A percentile compares a stretch with the other conserved stretches of the same genome.
Evolutionary conservation across 106 monocot genomes (phyloP).

Genomic region (Triglochin maritima): DNA sequence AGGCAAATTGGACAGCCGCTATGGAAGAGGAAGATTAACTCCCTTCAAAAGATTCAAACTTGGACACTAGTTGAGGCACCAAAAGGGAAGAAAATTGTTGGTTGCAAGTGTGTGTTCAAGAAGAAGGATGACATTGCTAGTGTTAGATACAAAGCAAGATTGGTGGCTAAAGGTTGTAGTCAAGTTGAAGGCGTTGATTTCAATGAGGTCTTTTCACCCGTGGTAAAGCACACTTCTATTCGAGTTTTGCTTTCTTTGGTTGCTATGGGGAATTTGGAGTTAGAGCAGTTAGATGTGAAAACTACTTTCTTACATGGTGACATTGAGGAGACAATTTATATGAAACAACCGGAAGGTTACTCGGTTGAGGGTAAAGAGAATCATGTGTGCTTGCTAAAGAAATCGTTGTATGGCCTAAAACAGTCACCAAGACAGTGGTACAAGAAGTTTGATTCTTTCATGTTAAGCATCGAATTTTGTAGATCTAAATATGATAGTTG

Average conservation of each 20-base stretch:
- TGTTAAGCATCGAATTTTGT: no score
- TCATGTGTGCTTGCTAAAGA: no score
- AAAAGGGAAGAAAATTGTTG: not conserved
- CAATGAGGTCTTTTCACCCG: not conserved
- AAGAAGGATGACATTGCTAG: not conserved
- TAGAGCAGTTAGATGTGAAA: slow-evolving; percentile 4
- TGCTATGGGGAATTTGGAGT: not conserved
- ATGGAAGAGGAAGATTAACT: not conserved
- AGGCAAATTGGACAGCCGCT: not conserved
- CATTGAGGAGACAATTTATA: no score
- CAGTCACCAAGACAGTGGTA: no score
- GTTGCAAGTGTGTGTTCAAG: slow-evolving; percentile 2
- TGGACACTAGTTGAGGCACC: not conserved
- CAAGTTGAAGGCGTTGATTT: not conserved
- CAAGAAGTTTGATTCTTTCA: no score
- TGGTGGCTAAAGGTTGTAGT: slow-evolving; percentile 3
- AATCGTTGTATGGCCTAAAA: no score
- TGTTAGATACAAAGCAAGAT: not conserved
- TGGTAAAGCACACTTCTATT: slow-evolving; percentile 2
- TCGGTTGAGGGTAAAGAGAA: no score
- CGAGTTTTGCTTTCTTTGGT: not conserved
- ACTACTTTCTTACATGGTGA: slow-evolving; percentile 4
- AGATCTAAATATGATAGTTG: no score
- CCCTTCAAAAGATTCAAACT: not conserved
- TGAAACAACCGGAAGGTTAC: no score